Evolutionary conservation across 768 basidiomycete species (phyloP).

Genomic region (Saitozyma podzolica): DNA sequence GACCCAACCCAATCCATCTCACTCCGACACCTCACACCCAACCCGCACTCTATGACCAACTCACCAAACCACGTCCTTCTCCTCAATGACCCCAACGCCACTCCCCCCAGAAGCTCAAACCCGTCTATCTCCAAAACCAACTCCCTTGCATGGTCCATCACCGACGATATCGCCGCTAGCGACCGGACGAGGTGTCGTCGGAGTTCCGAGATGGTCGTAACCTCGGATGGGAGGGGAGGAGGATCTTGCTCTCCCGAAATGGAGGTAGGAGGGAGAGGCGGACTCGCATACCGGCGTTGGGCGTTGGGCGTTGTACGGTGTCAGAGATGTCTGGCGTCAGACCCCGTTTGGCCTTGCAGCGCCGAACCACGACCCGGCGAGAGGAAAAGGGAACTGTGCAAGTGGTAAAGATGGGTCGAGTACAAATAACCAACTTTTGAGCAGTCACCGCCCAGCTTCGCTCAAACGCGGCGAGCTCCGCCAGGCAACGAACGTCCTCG

Average conservation of each 20-base stretch:
- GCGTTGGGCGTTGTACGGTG: too few species aligned
- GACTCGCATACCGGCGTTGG: slow-evolving; percentile 24
- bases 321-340: too few species aligned
- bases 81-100: slow-evolving; percentile 74
- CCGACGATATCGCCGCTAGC: slow-evolving; percentile 15
- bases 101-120: slow-evolving; percentile 60
- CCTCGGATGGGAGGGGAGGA: slow-evolving; percentile 21
- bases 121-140: slow-evolving; percentile 40
- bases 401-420: too few species aligned
- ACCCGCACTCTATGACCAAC: neutral
- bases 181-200: slow-evolving; percentile 28
- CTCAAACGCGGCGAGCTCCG: too few species aligned
- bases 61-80: slow-evolving; percentile 54
- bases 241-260: slow-evolving; percentile 25
- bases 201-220: slow-evolving; percentile 31
- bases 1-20: too few species aligned
- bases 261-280: slow-evolving; percentile 34
- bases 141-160: slow-evolving; percentile 14
- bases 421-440: too few species aligned
- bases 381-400: too few species aligned
- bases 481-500: too few species aligned
- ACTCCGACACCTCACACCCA: neutral
- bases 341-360: too few species aligned
- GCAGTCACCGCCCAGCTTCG: too few species aligned
- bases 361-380: too few species aligned